Evolutionary conservation across 495 filamentous ascomycete species (phyloP), one percentile per base, ranked within the genome.

Genomic region (Recurvomyces mirabilis): DNA sequence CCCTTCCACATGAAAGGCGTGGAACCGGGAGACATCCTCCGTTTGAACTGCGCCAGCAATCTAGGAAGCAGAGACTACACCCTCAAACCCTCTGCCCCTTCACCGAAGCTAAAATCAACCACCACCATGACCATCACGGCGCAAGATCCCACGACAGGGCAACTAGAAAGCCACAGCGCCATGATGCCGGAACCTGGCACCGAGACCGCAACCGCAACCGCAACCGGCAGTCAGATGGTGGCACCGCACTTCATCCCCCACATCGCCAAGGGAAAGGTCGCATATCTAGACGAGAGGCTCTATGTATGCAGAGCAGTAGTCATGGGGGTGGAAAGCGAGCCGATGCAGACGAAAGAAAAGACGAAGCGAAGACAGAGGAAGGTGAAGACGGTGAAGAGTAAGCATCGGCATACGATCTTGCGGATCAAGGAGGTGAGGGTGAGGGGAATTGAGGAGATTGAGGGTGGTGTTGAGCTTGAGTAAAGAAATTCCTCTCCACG

Each of bases 1-100:
- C 93, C 91, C n/a, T 96, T 96, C 73, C 75, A 75, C 51, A 87
- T 96, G 82, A 79, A 81, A 20, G 77, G 75, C 21, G 89, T 93
- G 1, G 65, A 71, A 40, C 77, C 86, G 0, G 91, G 91, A 0
- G 87, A 94, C 56, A 63, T 86, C 26, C 66, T 98, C 34, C 83
- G 88, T 13, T 74, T 98, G 36, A 87, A 93, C 64, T 77, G 84
- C 18, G 91, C 85, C 15, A 74, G 71, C 5, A 67, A 73, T 19
- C 57, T 98, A 10, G 91, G 91, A 4, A 87, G 81, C 35, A 73
- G 91, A 43, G 91, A 96, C 54, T 94, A 82, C 65, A 94, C 91
- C 23, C 67, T 95, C 33, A 79, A 85, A 57, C 88, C 63, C 0
- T 56, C 56, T 0, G 58, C 59, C 15, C 32, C 49, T 2, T 37